Conservation (phyloP, 2,329 filamentous ascomycete genomes). For the Xylaria digitata region DNA sequence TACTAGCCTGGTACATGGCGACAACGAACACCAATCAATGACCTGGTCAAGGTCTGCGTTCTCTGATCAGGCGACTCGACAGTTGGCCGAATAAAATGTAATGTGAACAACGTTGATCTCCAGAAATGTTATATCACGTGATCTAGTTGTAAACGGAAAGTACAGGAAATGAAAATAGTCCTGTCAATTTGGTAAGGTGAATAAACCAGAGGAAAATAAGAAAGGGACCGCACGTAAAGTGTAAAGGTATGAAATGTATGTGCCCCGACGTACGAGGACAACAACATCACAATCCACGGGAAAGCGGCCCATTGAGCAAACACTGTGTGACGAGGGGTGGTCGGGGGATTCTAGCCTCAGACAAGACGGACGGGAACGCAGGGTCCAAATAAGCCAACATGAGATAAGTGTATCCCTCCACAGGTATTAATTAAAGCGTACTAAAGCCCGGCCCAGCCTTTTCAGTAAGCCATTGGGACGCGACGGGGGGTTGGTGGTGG, state of each 20-base stretch:
- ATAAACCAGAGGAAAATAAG: not conserved
- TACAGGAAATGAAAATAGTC: no score
- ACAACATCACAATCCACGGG: constrained; percentile 4
- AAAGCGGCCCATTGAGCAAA: constrained; percentile 19
- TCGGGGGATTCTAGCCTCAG: constrained; percentile 1
- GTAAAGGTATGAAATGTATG: no score
- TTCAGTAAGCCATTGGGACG: not conserved
- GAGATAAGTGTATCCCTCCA: no score
- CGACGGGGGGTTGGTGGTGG: not conserved
- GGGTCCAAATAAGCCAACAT: not conserved
- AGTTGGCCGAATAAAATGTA: no score
- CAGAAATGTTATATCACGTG: no score
- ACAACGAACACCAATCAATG: not conserved
- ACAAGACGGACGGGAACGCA: not conserved
- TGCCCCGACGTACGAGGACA: constrained; percentile 10
- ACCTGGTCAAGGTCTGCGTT: not conserved
- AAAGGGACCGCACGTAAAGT: no score
- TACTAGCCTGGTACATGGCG: constrained; percentile 57
- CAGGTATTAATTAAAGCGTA: no score
- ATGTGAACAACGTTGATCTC: not conserved
- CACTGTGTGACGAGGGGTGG: constrained; percentile 21
- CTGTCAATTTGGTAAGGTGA: no score
- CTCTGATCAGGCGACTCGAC: no score
- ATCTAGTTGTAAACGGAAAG: no score
- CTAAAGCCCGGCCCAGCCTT: no score